phyloP scores from a whole-genome alignment of 1,139 yeast species.

The Pneumocystis oryctolagi region DNA sequence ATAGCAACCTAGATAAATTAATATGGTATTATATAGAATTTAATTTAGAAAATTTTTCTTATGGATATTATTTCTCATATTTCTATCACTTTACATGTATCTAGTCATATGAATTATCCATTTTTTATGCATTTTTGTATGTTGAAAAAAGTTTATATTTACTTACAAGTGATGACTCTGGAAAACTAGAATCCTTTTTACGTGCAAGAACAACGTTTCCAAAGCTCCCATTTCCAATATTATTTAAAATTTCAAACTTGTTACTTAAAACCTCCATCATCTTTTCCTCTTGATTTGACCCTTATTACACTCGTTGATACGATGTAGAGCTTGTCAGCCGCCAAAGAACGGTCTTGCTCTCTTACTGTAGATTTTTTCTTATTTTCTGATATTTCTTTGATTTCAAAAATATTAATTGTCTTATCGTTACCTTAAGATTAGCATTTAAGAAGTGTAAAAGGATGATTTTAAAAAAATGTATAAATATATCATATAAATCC shows the following conservation, averaged over 20 bases:
- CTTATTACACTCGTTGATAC: not conserved
- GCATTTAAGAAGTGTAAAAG: not conserved
- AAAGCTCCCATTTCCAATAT: slow-evolving; percentile 16
- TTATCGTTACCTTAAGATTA: not conserved
- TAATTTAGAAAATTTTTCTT: not conserved
- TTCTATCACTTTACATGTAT: not conserved
- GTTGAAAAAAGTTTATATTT: not conserved
- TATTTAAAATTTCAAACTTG: slow-evolving; percentile 6
- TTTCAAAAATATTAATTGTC: not conserved
- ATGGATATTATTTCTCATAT: not conserved
- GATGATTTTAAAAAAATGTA: not conserved
- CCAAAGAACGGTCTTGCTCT: not conserved
- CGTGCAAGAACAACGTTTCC: slow-evolving; percentile 16
- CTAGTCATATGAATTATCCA: not conserved
- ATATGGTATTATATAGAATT: not conserved
- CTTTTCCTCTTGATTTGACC: not conserved
- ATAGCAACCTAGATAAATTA: slow-evolving; percentile 47
- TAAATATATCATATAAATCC: not conserved
- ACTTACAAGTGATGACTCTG: not conserved
- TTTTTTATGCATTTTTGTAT: not conserved
- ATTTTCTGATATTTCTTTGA: not conserved
- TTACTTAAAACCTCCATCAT: not conserved
- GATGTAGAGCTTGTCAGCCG: not conserved
- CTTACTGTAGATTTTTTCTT: not conserved
- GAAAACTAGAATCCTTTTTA: not conserved